These are phyloP conservation scores for Micractinium conductrix DNA, from an alignment of 139 green algal genomes.

Conservation along the genomic window DNA sequence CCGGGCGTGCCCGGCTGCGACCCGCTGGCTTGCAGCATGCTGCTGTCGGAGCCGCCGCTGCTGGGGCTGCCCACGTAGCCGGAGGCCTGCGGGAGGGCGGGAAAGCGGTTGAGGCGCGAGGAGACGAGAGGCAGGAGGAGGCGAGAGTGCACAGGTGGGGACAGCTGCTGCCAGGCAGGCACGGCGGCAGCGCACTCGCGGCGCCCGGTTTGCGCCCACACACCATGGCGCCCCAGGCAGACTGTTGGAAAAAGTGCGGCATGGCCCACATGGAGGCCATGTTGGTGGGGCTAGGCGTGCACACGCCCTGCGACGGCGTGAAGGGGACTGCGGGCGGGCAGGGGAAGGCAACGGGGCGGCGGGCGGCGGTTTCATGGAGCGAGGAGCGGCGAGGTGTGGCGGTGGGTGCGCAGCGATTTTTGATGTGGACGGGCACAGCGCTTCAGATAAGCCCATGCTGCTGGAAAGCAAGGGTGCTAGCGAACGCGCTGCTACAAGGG, in stretches of 20 bases:
- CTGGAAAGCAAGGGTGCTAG: no score
- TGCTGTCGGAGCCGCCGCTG: slow-evolving; percentile 24
- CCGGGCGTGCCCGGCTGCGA: slow-evolving; percentile 12
- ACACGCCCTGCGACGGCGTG: slow-evolving; percentile 57
- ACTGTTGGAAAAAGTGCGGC: slow-evolving; percentile 1
- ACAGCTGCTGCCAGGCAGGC: no score
- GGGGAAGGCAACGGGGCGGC: background rate
- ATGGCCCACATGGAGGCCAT: slow-evolving; percentile 44
- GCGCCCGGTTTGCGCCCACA: no score
- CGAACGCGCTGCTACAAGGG: no score
- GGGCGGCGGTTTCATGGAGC: no score
- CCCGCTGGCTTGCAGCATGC: slow-evolving; percentile 7
- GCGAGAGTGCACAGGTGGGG: no score
- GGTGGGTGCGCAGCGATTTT: background rate
- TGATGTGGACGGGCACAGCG: no score
- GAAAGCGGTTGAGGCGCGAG: no score
- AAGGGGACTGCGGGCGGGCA: slow-evolving; percentile 53
- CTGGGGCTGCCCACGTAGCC: slow-evolving; percentile 17
- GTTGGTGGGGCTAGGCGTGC: slow-evolving; percentile 58
- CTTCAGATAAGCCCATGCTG: no score
- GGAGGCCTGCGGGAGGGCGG: background rate
- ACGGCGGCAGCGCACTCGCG: no score
- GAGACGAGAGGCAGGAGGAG: no score
- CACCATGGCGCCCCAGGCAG: slow-evolving; percentile 20
- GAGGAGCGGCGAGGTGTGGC: no score